phyloP scores from a whole-genome alignment of 2,329 filamentous ascomycete species.

The Pseudogymnoascus sp. region DNA sequence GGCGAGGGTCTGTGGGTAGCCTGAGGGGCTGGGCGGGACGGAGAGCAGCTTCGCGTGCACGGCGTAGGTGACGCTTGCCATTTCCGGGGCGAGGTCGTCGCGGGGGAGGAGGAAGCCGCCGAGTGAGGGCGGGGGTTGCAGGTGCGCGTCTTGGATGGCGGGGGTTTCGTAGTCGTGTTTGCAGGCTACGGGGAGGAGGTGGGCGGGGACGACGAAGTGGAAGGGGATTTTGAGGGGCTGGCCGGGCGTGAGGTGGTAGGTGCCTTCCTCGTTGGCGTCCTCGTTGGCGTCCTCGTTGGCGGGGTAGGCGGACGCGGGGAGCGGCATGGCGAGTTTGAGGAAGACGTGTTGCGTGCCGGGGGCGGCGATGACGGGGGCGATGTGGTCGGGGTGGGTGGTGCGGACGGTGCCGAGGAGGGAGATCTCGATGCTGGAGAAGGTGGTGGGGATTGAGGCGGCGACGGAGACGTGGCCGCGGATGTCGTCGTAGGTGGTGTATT shows the following conservation, averaged over 20 bases:
- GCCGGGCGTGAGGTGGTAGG: slow-evolving; percentile 14
- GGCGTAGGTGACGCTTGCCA: slow-evolving; percentile 23
- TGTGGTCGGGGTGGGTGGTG: background rate
- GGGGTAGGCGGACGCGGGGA: slow-evolving; percentile 23
- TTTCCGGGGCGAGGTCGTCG: slow-evolving; percentile 26
- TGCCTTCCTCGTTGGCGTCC: slow-evolving; percentile 10
- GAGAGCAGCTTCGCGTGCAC: slow-evolving; percentile 23
- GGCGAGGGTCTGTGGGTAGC: background rate
- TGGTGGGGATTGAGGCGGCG: background rate
- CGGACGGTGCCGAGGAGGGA: background rate
- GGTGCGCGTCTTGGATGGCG: slow-evolving; percentile 24
- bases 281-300: slow-evolving; percentile 15
- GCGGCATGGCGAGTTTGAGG: slow-evolving; percentile 27
- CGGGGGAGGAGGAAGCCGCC: slow-evolving; percentile 14
- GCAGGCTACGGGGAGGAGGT: slow-evolving; percentile 25
- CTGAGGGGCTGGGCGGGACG: background rate
- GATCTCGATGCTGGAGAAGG: background rate
- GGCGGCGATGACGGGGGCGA: background rate
- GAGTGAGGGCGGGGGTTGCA: slow-evolving; percentile 26
- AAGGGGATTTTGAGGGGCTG: slow-evolving; percentile 25
- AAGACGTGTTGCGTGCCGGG: slow-evolving; percentile 21
- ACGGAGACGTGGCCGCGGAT: background rate
- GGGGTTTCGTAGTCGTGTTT: slow-evolving; percentile 14
- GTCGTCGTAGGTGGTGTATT: slow-evolving; percentile 1
- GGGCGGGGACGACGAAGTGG: slow-evolving; percentile 27